Conservation (phyloP, 2,329 filamentous ascomycete genomes). For the Tetracladium maxilliforme region DNA sequence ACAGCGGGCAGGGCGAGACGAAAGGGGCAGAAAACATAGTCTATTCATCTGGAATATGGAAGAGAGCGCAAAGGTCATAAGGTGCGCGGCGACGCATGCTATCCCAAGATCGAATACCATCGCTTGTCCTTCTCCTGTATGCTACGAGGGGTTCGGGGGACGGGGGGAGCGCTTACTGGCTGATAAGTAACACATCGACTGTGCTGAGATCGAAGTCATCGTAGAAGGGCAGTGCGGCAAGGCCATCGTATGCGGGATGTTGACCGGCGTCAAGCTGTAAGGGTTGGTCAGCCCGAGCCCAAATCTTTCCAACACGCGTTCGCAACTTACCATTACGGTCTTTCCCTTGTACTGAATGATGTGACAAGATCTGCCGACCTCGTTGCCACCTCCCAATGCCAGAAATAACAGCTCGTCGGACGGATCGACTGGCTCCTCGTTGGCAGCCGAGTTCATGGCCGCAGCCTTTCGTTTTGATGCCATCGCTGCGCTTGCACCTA, state of each 20-base stretch:
- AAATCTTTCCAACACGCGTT: slow-evolving; percentile 6
- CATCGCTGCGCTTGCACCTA: slow-evolving; percentile 35
- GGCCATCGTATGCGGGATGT: slow-evolving; percentile 89
- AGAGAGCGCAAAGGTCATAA: too few relatives aligned
- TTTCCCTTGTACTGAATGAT: slow-evolving; percentile 99
- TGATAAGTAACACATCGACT: slow-evolving; percentile 92
- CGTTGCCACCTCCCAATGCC: slow-evolving; percentile 87
- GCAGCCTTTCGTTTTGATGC: slow-evolving; percentile 84
- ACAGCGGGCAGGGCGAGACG: too few relatives aligned
- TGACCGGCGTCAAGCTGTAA: slow-evolving; percentile 85
- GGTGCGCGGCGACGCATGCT: too few relatives aligned
- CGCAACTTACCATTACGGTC: slow-evolving; percentile 93
- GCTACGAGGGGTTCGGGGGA: too few relatives aligned
- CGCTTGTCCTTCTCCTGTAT: too few relatives aligned
- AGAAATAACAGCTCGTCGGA: slow-evolving; percentile 91
- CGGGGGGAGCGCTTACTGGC: slow-evolving; percentile 99
- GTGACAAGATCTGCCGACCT: slow-evolving; percentile 93
- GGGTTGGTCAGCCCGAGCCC: slow-evolving; percentile 4
- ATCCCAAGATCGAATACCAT: too few relatives aligned
- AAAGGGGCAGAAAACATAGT: too few relatives aligned
- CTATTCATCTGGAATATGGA: too few relatives aligned
- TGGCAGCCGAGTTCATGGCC: slow-evolving; percentile 49
- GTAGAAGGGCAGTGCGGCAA: slow-evolving; percentile 89
- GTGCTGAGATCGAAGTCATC: slow-evolving; percentile 97
- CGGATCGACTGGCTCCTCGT: slow-evolving; percentile 82